Evolutionary conservation across 495 filamentous ascomycete species (phyloP).

Genomic region (Xylaria bambusicola): DNA sequence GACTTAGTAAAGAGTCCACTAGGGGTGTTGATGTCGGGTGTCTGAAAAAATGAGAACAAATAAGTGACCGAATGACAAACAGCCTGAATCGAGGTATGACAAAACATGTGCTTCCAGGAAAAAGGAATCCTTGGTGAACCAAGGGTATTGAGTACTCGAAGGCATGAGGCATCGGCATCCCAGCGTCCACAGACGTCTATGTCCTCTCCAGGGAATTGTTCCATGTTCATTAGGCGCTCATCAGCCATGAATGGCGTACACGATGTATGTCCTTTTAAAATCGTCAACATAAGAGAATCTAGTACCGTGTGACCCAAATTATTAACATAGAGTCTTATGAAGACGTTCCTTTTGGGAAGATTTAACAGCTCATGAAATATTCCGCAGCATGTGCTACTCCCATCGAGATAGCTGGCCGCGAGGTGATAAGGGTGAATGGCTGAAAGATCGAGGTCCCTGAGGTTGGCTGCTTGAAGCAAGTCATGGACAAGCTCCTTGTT

Average conservation of each 20-base stretch:
- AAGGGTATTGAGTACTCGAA: slow-evolving; percentile 15
- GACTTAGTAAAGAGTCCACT: slow-evolving; percentile 19
- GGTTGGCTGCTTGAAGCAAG: too few relatives aligned
- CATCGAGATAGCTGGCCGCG: slow-evolving; percentile 37
- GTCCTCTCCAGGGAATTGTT: slow-evolving; percentile 36
- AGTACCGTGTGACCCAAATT: not conserved
- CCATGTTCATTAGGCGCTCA: slow-evolving; percentile 24
- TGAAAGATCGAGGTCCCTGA: slow-evolving; percentile 15
- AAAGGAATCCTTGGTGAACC: slow-evolving; percentile 16
- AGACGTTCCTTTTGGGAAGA: not conserved
- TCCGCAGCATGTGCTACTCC: slow-evolving; percentile 36
- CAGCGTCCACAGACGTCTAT: slow-evolving; percentile 39
- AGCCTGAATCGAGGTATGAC: slow-evolving; percentile 14
- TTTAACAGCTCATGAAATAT: slow-evolving; percentile 23
- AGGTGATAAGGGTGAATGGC: slow-evolving; percentile 37
- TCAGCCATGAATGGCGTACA: slow-evolving; percentile 33
- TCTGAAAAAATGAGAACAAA: not conserved
- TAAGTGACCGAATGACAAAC: slow-evolving; percentile 13
- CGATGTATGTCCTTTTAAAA: slow-evolving; percentile 29
- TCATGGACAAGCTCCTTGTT: not conserved
- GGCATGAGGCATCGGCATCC: slow-evolving; percentile 37
- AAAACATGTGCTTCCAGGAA: slow-evolving; percentile 18
- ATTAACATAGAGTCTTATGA: not conserved
- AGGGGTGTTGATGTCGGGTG: slow-evolving; percentile 11
- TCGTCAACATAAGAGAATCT: not conserved